These are phyloP conservation scores for Septoria linicola DNA, from an alignment of 2,329 filamentous ascomycete species.

Conservation along the genomic window DNA sequence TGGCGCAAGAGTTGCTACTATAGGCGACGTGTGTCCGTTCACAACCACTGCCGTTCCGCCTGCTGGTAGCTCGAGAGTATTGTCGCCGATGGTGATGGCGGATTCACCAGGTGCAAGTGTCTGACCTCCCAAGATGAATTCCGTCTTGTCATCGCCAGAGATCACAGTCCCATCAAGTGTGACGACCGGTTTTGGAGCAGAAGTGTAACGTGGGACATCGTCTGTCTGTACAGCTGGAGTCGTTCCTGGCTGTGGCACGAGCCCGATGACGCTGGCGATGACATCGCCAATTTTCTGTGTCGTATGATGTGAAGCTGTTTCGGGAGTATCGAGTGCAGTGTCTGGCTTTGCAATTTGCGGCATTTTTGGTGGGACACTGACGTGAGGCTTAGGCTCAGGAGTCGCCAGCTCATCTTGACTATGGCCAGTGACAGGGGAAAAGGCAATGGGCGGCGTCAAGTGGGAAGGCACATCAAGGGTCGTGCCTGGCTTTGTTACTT, in stretches of 20 bases:
- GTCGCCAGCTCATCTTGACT: not conserved
- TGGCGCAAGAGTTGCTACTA: not conserved
- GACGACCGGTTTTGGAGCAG: conserved; percentile 1
- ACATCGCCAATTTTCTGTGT: conserved; percentile 6
- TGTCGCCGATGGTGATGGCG: conserved; percentile 7
- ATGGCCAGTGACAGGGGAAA: not conserved
- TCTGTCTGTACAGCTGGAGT: not conserved
- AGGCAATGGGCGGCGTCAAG: too few relatives aligned
- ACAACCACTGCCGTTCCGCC: not conserved
- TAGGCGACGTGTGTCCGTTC: not conserved
- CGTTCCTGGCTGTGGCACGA: not conserved
- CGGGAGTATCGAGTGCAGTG: not conserved
- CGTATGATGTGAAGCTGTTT: not conserved
- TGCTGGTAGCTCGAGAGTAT: conserved; percentile 4
- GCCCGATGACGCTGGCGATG: conserved; percentile 15
- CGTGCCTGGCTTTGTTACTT: not conserved
- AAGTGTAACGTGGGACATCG: not conserved
- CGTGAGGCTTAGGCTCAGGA: not conserved
- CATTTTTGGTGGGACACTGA: not conserved
- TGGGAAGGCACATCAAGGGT: not conserved
- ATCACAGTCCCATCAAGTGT: conserved; percentile 10
- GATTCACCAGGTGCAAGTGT: conserved; percentile 6
- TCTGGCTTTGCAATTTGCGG: conserved; percentile 3
- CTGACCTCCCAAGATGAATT: conserved; percentile 7
- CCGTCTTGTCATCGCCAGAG: conserved; percentile 18